Evolutionary conservation across 23 red algal genomes (phyloP).

Genomic region (Gracilaria gracilis): DNA sequence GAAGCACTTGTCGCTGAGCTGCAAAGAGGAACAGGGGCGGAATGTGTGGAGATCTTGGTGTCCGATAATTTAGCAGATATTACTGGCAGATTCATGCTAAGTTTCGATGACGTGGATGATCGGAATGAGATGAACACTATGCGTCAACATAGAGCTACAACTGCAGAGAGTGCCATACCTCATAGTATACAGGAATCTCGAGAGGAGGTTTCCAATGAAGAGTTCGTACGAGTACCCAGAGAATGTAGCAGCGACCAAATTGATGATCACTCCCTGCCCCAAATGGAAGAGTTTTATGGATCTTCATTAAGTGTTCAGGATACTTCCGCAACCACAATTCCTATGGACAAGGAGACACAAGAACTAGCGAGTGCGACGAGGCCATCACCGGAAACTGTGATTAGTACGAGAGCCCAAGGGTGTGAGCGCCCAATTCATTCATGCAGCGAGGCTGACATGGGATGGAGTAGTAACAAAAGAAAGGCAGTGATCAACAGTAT

Average conservation of each 20-base stretch:
- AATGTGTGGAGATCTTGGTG: constrained; percentile 8
- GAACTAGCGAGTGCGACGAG: too few species aligned
- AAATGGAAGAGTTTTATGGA: too few species aligned
- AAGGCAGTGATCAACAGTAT: neutral
- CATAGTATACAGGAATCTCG: neutral
- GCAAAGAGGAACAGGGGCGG: constrained; percentile 30
- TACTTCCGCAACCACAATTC: too few species aligned
- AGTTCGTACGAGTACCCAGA: neutral
- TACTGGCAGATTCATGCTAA: neutral
- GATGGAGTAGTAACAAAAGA: constrained; percentile 4
- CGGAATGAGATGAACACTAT: neutral
- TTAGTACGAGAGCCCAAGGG: neutral
- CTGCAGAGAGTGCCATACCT: neutral
- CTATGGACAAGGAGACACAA: too few species aligned
- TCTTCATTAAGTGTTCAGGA: too few species aligned
- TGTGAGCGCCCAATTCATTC: neutral
- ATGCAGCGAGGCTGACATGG: neutral
- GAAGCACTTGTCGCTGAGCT: constrained; percentile 26
- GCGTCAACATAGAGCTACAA: neutral
- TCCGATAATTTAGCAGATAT: constrained; percentile 3
- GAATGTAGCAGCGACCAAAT: neutral
- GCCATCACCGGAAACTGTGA: neutral
- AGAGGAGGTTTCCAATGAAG: neutral
- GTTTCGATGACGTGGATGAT: constrained; percentile 12
- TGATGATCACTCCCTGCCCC: too few species aligned